Conservation (phyloP, 306 rosid species). For the Cucurbita moschata region DNA sequence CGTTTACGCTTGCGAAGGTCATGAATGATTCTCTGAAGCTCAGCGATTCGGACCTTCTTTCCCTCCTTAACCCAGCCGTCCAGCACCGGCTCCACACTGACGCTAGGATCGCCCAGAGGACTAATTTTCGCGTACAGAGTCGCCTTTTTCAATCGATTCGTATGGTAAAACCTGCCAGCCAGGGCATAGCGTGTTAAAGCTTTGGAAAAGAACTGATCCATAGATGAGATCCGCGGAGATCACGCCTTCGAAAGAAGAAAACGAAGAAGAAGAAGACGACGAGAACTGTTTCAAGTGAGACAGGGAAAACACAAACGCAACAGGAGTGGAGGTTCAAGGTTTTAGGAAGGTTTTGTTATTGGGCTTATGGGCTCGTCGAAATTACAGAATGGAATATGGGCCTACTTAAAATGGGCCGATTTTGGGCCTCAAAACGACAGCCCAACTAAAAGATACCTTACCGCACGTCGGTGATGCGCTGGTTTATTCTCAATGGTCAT, state of each 20-base stretch:
- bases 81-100: constrained; percentile 40
- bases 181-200: constrained; percentile 15
- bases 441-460: too few species aligned
- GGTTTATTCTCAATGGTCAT: too few species aligned
- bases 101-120: constrained; percentile 43
- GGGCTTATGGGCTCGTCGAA: background rate
- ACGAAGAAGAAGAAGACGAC: background rate
- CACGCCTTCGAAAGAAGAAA: background rate
- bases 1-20: constrained; percentile 77
- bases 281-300: background rate
- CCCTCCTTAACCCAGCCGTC: constrained; percentile 70
- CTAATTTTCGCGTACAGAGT: constrained; percentile 52
- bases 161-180: constrained; percentile 40
- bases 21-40: constrained; percentile 64
- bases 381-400: background rate
- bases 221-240: constrained; percentile 12
- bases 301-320: background rate
- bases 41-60: constrained; percentile 42
- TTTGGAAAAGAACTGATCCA: constrained; percentile 31
- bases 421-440: background rate
- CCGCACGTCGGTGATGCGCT: too few species aligned
- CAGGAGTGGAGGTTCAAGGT: background rate
- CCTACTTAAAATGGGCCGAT: background rate
- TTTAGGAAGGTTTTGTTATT: background rate
- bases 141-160: constrained; percentile 38